phyloP scores from a whole-genome alignment of 164 flowering plant genomes.

The Vitis rupestris region DNA sequence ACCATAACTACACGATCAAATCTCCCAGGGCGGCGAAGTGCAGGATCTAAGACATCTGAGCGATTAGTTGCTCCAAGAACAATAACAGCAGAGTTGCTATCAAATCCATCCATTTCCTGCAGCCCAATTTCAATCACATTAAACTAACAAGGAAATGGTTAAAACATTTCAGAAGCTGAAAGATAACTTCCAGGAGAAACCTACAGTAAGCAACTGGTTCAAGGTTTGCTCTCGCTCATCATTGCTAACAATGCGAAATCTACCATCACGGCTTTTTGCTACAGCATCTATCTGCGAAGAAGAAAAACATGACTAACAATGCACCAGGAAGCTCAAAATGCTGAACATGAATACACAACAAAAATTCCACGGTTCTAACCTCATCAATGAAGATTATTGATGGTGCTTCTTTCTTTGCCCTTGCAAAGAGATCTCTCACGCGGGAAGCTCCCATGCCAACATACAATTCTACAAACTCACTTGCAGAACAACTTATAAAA shows the following conservation, averaged over 20 bases:
- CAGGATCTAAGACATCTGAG: conserved; percentile 94
- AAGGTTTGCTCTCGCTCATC: conserved; percentile 97
- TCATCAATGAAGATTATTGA: conserved; percentile 97
- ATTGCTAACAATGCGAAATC: conserved; percentile 85
- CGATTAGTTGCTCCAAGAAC: conserved; percentile 99
- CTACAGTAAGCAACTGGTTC: conserved; percentile 93
- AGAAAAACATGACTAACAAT: not conserved
- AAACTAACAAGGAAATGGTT: not conserved
- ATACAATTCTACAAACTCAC: conserved; percentile 96
- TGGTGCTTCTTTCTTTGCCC: conserved; percentile 97
- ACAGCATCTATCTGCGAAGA: conserved; percentile 91
- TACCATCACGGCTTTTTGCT: conserved; percentile 97
- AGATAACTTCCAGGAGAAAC: conserved; percentile 13
- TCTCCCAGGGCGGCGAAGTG: conserved; percentile 98
- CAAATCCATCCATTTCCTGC: conserved; percentile 99
- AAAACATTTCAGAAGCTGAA: conserved; percentile 4
- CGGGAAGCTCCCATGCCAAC: conserved; percentile 99
- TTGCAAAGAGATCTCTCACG: conserved; percentile 91
- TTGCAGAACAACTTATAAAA: conserved; percentile 94
- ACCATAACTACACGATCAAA: conserved; percentile 98
- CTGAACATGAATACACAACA: not conserved
- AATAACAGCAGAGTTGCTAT: conserved; percentile 92
- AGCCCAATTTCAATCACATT: conserved; percentile 15
- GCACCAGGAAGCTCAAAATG: conserved; percentile 1
- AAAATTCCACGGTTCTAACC: conserved; percentile 37